Evolutionary conservation across 2,329 filamentous ascomycete genomes (phyloP).

Genomic region (Cercospora beticola): DNA sequence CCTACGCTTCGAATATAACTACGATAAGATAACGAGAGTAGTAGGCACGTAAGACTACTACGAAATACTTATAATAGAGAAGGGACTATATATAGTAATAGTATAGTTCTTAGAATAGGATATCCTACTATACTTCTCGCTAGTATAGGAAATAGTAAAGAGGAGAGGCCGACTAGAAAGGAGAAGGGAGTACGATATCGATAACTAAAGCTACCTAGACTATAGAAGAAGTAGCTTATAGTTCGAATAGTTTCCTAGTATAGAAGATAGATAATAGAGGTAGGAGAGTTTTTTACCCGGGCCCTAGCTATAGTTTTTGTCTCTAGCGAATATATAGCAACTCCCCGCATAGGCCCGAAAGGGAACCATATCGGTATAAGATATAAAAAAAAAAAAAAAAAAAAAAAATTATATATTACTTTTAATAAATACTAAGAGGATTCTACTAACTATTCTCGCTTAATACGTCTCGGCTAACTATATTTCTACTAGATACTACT

Average conservation of each 20-base stretch:
- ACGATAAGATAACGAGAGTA: too few species aligned
- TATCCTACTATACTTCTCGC: background rate
- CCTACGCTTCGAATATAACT: too few species aligned
- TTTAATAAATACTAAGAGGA: too few species aligned
- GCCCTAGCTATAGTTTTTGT: background rate
- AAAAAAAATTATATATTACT: too few species aligned
- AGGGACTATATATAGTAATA: background rate
- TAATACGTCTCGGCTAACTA: too few species aligned
- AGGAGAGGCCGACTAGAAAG: background rate
- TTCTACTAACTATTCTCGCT: too few species aligned
- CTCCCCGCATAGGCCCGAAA: background rate
- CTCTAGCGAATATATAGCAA: background rate
- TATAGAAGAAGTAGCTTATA: too few species aligned
- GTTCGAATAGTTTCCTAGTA: background rate
- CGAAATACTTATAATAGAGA: too few species aligned
- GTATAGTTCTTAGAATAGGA: background rate
- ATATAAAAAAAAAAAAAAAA: background rate
- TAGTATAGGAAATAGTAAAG: background rate
- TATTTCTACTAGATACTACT: too few species aligned
- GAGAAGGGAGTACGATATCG: background rate
- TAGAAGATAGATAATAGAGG: background rate
- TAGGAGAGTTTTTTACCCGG: background rate
- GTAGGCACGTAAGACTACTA: too few species aligned
- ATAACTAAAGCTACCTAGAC: too few species aligned
- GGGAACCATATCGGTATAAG: background rate